Evolutionary conservation across 208 protist genomes (phyloP), one percentile per base, ranked within the genome.

Genomic region (Lotmaria passim): DNA sequence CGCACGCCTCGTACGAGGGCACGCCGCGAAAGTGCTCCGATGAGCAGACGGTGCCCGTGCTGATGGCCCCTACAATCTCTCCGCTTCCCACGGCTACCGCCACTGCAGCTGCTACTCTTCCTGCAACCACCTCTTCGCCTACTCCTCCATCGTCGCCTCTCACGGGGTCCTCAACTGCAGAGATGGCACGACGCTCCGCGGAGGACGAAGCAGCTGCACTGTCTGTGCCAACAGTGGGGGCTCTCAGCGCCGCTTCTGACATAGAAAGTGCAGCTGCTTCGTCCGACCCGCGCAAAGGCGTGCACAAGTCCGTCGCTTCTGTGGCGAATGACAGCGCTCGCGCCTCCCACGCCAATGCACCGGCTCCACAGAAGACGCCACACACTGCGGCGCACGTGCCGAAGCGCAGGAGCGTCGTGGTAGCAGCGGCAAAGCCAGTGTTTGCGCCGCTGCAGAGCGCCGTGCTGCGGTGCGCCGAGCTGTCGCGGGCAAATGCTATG

Each of bases 401-500:
- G n/a, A 24, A 60, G 3, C 21, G 36, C 7, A 10, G 7, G 7
- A 31, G 21, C 12, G 55, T 7, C 21, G 36, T 3, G 26, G 14
- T 5, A 17, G 14, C 36, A 12, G n/a, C 39, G 17, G 0, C 14
- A 38, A 23, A 1, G 24, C 3, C 19, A 0, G 34, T 28, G 3
- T 46, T 51, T 47, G 59, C 44, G 24, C 8, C 26, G 17, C 62
- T 70, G 57, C 62, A 39, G 23, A 73, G 59, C 30, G 68, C 53
- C 8, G 31, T 81, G 1, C 30, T 86, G 26, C 66, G 48, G 33
- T 73, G 79, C 30, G 65, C 80, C 10, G 66, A 82, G 62, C 56
- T 86, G 30, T 86, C 80, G 0, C 80, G 80, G 21, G 64, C 67
- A 7, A 76, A 82, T 30, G 75, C 71, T 26, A 62, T 86, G 12